Conservation (phyloP, 331 rosid species). For the Acacia concinna region DNA sequence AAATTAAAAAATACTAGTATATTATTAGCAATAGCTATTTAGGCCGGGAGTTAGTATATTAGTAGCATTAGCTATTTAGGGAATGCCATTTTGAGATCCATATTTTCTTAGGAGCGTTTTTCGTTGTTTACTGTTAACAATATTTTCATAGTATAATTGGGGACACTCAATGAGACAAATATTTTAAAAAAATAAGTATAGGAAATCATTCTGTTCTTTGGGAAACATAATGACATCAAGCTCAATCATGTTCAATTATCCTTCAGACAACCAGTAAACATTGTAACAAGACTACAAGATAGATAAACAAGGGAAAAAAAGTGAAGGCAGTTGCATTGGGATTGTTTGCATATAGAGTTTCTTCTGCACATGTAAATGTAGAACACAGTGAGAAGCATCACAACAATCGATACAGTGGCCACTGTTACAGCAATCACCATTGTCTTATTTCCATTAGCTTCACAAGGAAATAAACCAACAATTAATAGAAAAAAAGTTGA, state of each 20-base stretch:
- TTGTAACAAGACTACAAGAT: too few relatives aligned
- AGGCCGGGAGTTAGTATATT: too few relatives aligned
- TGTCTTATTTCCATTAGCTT: background rate
- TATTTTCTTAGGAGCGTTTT: too few relatives aligned
- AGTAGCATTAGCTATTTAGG: background rate
- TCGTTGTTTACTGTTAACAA: background rate
- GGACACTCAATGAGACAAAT: too few relatives aligned
- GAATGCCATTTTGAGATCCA: too few relatives aligned
- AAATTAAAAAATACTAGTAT: background rate
- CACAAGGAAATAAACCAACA: background rate
- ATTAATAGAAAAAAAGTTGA: background rate
- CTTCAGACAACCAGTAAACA: background rate
- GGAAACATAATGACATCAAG: background rate
- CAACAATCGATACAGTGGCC: background rate
- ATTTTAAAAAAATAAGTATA: background rate
- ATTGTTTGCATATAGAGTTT: constrained; percentile 29
- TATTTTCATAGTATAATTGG: background rate
- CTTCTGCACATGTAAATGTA: constrained; percentile 22
- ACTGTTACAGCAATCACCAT: background rate
- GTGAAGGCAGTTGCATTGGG: background rate
- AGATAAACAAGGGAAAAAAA: background rate
- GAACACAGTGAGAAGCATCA: constrained; percentile 18
- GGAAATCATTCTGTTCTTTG: background rate
- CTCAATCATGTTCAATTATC: too few relatives aligned
- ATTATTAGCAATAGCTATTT: too few relatives aligned